Conservation (phyloP, 164 flowering plant genomes). For the Umbellularia californica region DNA sequence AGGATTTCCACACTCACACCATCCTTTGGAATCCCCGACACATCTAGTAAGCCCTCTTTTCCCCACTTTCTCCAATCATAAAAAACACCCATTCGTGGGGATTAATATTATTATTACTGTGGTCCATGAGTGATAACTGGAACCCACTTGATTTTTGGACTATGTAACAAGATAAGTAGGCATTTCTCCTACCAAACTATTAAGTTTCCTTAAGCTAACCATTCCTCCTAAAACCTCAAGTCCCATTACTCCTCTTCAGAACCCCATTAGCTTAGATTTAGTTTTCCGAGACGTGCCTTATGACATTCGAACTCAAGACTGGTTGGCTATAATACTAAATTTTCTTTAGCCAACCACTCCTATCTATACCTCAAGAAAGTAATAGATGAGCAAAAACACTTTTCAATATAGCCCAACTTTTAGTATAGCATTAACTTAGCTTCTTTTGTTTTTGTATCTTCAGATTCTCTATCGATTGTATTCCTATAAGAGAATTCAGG, state of each 20-base stretch:
- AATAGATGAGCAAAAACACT: no score
- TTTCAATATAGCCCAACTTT: not conserved
- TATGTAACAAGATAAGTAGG: no score
- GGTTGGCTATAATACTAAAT: no score
- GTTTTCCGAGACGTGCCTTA: no score
- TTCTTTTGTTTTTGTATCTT: not conserved
- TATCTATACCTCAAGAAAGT: no score
- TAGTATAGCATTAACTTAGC: not conserved
- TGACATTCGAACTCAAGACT: no score
- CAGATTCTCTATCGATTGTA: not conserved
- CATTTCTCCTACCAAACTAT: not conserved
- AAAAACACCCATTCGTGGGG: not conserved
- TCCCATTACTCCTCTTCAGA: no score
- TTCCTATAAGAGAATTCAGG: constrained; percentile 6
- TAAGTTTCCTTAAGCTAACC: no score
- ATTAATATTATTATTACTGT: not conserved
- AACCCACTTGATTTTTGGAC: no score
- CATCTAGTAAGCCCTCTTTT: constrained; percentile 2
- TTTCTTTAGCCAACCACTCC: no score
- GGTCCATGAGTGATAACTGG: not conserved
- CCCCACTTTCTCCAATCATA: not conserved
- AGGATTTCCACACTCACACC: constrained; percentile 7
- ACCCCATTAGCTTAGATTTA: no score
- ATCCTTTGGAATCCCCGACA: constrained; percentile 7
- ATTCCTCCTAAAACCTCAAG: no score